These are phyloP conservation scores for Vigna trinervia DNA, from an alignment of 306 rosid species.

Conservation along the genomic window DNA sequence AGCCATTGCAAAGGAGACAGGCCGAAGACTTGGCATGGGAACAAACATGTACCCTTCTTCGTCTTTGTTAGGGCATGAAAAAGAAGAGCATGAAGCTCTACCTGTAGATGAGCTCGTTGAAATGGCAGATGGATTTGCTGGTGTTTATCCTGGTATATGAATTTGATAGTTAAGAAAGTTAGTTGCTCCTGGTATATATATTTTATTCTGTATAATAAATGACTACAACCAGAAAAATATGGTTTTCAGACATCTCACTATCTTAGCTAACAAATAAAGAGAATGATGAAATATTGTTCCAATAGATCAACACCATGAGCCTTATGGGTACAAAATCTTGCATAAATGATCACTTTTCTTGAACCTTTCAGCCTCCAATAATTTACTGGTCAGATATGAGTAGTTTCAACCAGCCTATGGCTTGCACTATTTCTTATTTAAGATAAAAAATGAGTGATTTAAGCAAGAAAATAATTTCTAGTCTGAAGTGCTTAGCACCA, in stretches of 20 bases:
- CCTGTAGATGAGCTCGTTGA: conserved; percentile 86
- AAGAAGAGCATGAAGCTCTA: conserved; percentile 73
- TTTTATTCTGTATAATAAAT: conserved; percentile 2
- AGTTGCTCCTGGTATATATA: conserved; percentile 17
- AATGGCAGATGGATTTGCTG: conserved; percentile 93
- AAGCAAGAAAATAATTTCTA: conserved; percentile 9
- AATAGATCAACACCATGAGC: conserved; percentile 6
- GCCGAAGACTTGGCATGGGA: conserved; percentile 93
- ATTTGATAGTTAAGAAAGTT: conserved; percentile 28
- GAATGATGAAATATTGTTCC: conserved; percentile 21
- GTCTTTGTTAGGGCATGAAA: conserved; percentile 69
- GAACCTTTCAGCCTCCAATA: conserved; percentile 13
- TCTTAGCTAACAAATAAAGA: conserved; percentile 10
- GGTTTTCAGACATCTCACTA: conserved; percentile 3
- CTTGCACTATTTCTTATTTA: not conserved
- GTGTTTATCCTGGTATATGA: conserved; percentile 80
- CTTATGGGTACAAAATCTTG: not conserved
- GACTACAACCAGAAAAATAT: conserved; percentile 15
- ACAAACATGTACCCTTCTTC: conserved; percentile 96
- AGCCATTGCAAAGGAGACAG: conserved; percentile 93
- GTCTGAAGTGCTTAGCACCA: conserved; percentile 6
- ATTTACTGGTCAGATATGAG: not conserved
- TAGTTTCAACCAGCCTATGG: not conserved
- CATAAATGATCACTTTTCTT: conserved; percentile 1
- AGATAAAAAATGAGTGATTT: conserved; percentile 4